Conservation (phyloP, 2,329 filamentous ascomycete species). For the Cadophora gregata region DNA sequence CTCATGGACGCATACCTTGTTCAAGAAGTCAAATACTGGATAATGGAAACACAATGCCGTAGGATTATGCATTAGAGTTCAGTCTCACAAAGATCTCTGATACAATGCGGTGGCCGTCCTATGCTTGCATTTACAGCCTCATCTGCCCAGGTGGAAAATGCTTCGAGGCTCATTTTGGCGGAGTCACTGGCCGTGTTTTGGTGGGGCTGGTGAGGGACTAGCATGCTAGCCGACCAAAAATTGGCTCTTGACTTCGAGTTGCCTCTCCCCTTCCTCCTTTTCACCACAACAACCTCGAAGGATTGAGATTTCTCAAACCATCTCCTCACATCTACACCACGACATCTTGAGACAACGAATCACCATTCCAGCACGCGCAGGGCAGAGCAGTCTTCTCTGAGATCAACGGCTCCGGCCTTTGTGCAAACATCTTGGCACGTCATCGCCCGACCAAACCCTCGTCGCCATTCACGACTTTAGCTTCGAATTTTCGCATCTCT, state of each 20-base stretch:
- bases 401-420: constrained; percentile 25
- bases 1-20: background rate
- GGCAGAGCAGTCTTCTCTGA: constrained; percentile 10
- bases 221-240: constrained; percentile 16
- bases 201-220: constrained; percentile 1
- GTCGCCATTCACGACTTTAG: constrained; percentile 1
- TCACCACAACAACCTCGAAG: constrained; percentile 11
- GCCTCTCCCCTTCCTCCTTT: constrained; percentile 7
- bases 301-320: constrained; percentile 26
- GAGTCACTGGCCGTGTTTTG: background rate
- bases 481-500: background rate
- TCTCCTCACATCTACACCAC: constrained; percentile 2
- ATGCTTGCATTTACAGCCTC: constrained; percentile 8
- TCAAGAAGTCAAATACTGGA: background rate
- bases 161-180: background rate
- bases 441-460: constrained; percentile 17
- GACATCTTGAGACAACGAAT: background rate
- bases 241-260: background rate
- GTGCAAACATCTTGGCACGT: constrained; percentile 22
- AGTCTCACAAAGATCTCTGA: background rate
- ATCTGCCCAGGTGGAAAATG: no score
- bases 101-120: constrained; percentile 2
- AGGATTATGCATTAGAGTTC: background rate
- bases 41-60: background rate
- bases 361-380: background rate